These are phyloP conservation scores for Pleurotus cornucopiae DNA, from an alignment of 768 basidiomycete species.

Conservation along the genomic window DNA sequence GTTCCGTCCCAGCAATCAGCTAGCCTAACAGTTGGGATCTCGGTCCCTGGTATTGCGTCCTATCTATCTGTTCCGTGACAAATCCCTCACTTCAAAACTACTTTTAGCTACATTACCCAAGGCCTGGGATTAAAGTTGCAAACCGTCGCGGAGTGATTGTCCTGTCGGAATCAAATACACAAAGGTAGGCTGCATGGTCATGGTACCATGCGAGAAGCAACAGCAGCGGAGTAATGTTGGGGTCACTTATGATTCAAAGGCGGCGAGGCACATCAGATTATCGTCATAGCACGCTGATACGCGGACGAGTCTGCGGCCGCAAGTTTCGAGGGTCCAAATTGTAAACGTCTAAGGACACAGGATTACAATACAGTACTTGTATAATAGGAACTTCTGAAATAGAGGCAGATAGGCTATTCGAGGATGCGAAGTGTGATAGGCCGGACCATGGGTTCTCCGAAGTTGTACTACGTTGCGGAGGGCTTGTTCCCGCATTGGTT, in stretches of 20 bases:
- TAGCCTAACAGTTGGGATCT: not conserved
- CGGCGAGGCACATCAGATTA: not conserved
- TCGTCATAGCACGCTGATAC: not conserved
- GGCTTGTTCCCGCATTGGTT: constrained; percentile 50
- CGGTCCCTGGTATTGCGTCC: not conserved
- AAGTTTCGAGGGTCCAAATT: not conserved
- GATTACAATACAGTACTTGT: too few species aligned
- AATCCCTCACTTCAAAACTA: not conserved
- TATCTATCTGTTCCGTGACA: not conserved
- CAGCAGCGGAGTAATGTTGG: constrained; percentile 1
- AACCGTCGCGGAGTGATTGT: constrained; percentile 2
- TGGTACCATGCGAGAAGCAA: constrained; percentile 4
- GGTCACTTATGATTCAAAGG: not conserved
- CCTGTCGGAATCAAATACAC: too few species aligned
- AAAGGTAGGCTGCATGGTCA: too few species aligned
- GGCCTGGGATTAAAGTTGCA: not conserved
- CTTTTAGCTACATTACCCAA: not conserved
- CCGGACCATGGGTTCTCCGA: constrained; percentile 5
- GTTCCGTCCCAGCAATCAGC: not conserved
- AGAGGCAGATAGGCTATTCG: not conserved
- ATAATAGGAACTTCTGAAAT: not conserved
- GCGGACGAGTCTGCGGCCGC: not conserved
- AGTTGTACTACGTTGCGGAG: constrained; percentile 3
- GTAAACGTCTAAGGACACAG: not conserved
- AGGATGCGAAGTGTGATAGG: not conserved